Evolutionary conservation across 768 basidiomycete species (phyloP), one percentile per base, ranked within the genome.

Genomic region (Lentinula detonsa): DNA sequence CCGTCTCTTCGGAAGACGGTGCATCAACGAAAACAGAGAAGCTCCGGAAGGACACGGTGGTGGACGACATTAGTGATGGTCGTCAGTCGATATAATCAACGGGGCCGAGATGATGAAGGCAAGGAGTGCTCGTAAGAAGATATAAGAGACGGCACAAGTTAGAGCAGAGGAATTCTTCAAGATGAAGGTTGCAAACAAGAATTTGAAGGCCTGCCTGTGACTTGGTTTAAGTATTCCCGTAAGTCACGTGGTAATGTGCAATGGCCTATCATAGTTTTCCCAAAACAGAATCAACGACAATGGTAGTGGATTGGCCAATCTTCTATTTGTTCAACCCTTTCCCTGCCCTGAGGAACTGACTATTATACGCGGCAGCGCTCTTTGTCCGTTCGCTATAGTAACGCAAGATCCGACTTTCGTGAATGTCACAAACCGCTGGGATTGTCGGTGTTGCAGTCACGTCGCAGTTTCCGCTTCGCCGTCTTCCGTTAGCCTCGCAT

Each of bases 21-120:
- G 73, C 63, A 72, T 88, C 86, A 65, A 83, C 83, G 70, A 87
- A 88, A 60, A 88, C 83, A 54, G 84, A 82, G 68, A 88, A 88
- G 48, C 78, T 76, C 60, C 83, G 81, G 65, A 76, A 71, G 68
- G 84, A 78, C 85, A 87, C 86, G 61, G 31, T 57, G 61, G 66
- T 48, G 64, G 67, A 61, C 55, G 50, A 65, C 62, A 68, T 64
- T 58, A 46, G 57, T 53, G 62, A 62, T 33, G 28, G 9, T 18
- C 34, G 13, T 35, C 33, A 21, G 11, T 18, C 34, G 5, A 54
- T n/a, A 56, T 23, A 45, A 56, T 40, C n/a, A 10, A 16, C 18
- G 18, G 31, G 16, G 46, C n/a, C 15, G 13, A 46, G n/a, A 1
- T 15, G 15, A 1, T 15, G 16, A 23, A 35, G 46, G 5, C 31